Conservation (phyloP, 495 filamentous ascomycete genomes). For the Xylaria flabelliformis region DNA sequence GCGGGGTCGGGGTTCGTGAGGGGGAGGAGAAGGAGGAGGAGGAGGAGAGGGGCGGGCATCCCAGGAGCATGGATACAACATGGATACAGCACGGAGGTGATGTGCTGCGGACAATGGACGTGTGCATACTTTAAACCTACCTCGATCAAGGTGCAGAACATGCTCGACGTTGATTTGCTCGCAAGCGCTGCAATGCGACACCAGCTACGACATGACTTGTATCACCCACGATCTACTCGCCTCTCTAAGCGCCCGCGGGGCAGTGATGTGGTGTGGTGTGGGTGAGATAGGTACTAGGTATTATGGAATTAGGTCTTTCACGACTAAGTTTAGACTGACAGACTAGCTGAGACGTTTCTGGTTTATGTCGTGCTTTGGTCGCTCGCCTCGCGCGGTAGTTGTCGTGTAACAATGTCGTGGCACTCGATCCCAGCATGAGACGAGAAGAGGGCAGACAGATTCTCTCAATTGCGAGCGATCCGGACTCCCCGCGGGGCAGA, state of each 20-base stretch:
- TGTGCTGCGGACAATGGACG: background rate
- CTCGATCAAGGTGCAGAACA: background rate
- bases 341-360: background rate
- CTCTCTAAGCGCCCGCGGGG: constrained; percentile 20
- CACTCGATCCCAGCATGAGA: background rate
- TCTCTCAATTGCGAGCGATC: background rate
- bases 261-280: background rate
- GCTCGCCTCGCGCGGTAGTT: constrained; percentile 4
- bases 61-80: background rate
- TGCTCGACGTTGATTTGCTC: constrained; percentile 2
- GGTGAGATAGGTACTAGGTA: background rate
- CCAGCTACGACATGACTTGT: background rate
- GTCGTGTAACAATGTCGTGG: background rate
- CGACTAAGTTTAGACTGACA: constrained; percentile 22
- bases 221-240: background rate
- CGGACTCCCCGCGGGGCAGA: constrained; percentile 15
- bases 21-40: background rate
- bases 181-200: background rate
- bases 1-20: background rate
- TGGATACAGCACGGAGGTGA: background rate
- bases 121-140: too few species aligned
- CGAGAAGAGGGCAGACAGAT: background rate
- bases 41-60: background rate
- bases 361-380: constrained; percentile 7
- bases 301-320: background rate